phyloP scores from a whole-genome alignment of 352 stramenopile species.

The Pythium guiyangense region DNA sequence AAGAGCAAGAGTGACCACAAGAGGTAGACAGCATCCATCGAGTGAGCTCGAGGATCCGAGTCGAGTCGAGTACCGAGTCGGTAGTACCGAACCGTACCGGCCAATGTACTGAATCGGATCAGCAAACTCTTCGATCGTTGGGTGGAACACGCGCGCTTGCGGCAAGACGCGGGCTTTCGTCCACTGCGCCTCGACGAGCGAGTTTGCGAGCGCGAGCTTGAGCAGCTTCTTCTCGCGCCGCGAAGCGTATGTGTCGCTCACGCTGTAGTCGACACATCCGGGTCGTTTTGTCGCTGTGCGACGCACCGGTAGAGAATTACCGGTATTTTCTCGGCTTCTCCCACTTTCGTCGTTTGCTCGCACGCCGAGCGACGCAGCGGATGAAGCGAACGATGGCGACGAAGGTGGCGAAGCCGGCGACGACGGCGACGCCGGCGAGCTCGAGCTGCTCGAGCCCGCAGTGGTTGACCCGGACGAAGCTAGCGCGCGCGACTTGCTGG shows the following conservation, averaged over 20 bases:
- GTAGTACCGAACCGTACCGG: conserved; percentile 29
- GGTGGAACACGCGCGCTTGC: conserved; percentile 58
- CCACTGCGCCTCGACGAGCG: conserved; percentile 49
- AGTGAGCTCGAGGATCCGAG: too few relatives aligned
- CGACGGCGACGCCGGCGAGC: conserved; percentile 3
- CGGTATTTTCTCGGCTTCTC: conserved; percentile 1
- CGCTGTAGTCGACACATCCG: conserved; percentile 11
- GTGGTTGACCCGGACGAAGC: conserved; percentile 5
- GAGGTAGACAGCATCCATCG: background rate
- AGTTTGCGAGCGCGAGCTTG: conserved; percentile 54
- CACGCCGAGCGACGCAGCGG: conserved; percentile 11
- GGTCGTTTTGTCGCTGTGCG: conserved; percentile 37
- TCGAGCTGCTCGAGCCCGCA: conserved; percentile 10
- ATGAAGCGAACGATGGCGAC: background rate
- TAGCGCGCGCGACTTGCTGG: background rate
- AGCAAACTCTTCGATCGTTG: conserved; percentile 81
- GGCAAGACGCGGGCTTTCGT: conserved; percentile 24
- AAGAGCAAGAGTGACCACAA: too few relatives aligned
- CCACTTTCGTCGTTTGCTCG: conserved; percentile 22
- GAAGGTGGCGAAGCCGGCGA: conserved; percentile 16
- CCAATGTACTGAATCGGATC: conserved; percentile 88
- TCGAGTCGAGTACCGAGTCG: too few relatives aligned
- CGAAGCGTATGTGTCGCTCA: conserved; percentile 8
- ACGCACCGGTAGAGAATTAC: conserved; percentile 14
- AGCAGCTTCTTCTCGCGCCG: conserved; percentile 48